These are phyloP conservation scores for Termitomyces sp. DNA, from an alignment of 768 basidiomycete species.

Conservation along the genomic window DNA sequence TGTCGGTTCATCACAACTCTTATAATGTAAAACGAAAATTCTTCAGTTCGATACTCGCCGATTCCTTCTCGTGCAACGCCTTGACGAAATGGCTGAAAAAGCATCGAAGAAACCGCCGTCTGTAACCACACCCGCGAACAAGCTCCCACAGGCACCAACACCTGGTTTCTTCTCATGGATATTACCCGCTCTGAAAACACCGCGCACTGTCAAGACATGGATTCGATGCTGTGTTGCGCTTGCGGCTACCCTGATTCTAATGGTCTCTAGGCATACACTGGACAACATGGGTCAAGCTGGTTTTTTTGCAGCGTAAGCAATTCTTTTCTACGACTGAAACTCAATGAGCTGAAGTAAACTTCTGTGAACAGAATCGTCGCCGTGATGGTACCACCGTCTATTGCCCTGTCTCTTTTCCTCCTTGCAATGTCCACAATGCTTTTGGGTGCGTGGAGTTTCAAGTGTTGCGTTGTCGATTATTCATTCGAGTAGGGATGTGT, in stretches of 20 bases:
- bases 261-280: slow-evolving; percentile 30
- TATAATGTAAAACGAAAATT: neutral
- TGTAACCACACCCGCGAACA: neutral
- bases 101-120: slow-evolving; percentile 4
- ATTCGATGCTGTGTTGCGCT: slow-evolving; percentile 33
- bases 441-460: slow-evolving; percentile 23
- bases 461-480: neutral
- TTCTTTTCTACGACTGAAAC: neutral
- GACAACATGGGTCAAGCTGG: slow-evolving; percentile 37
- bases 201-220: slow-evolving; percentile 37
- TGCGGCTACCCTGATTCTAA: slow-evolving; percentile 28
- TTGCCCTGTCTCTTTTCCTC: slow-evolving; percentile 35
- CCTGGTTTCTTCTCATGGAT: slow-evolving; percentile 29
- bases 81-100: neutral
- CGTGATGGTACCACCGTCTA: slow-evolving; percentile 34
- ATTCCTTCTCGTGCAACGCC: neutral
- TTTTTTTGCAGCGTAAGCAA: slow-evolving; percentile 35
- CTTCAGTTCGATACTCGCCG: neutral
- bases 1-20: neutral
- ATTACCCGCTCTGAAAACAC: slow-evolving; percentile 26
- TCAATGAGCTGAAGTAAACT: neutral
- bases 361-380: slow-evolving; percentile 30
- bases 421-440: slow-evolving; percentile 30
- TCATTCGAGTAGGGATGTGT: slow-evolving; percentile 30
- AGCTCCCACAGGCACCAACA: neutral